Evolutionary conservation across 495 filamentous ascomycete genomes (phyloP).

Genomic region (Coniosporium apollinis): DNA sequence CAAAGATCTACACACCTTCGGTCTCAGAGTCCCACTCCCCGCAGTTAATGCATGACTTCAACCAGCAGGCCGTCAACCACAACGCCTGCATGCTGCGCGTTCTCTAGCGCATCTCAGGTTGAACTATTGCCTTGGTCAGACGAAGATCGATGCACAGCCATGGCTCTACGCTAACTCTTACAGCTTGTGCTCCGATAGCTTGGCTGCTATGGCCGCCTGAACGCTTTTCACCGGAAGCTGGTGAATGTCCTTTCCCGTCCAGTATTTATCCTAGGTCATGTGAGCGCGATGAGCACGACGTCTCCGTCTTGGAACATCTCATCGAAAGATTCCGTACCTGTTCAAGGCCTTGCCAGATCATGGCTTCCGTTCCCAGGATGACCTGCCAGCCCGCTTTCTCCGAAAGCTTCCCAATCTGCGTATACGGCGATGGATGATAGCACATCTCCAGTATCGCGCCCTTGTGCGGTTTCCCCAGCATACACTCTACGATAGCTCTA

Average conservation of each 20-base stretch:
- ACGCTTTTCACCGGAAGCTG: conserved; percentile 36
- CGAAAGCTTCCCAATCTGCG: conserved; percentile 40
- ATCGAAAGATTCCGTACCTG: no score
- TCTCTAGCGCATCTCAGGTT: no score
- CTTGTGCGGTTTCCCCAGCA: conserved; percentile 34
- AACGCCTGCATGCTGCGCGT: no score
- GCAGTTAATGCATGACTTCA: no score
- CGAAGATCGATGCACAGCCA: no score
- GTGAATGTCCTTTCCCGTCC: conserved; percentile 38
- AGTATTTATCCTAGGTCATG: no score
- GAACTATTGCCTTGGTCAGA: no score
- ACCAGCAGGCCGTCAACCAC: no score
- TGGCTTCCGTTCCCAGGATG: conserved; percentile 49
- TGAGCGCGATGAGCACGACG: not conserved
- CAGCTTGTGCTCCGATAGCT: conserved; percentile 8
- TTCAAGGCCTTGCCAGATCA: conserved; percentile 63
- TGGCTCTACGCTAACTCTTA: no score
- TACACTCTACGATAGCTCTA: conserved; percentile 36
- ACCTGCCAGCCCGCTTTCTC: conserved; percentile 47
- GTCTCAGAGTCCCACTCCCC: no score
- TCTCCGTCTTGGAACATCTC: not conserved
- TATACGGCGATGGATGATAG: conserved; percentile 55
- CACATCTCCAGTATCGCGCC: conserved; percentile 66
- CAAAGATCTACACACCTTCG: no score
- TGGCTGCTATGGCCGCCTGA: conserved; percentile 30